phyloP scores from a whole-genome alignment of 257 asterid species.

The Petunia axillaris region DNA sequence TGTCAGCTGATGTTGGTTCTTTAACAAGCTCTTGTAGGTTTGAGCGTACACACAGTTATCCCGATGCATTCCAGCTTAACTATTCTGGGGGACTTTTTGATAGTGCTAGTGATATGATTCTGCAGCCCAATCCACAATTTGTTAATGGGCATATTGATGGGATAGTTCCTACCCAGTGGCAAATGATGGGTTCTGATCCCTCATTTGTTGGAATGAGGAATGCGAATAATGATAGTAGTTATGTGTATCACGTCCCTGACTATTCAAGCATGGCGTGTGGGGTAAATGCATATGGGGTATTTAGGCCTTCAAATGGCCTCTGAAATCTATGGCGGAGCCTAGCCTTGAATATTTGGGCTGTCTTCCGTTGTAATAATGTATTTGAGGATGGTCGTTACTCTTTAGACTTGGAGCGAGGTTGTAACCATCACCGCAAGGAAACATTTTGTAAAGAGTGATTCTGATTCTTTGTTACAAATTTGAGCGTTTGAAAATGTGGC shows the following conservation, averaged over 20 bases:
- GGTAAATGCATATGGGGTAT: conserved; percentile 63
- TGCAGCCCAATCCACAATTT: conserved; percentile 49
- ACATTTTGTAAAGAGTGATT: conserved; percentile 48
- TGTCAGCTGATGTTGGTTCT: conserved; percentile 46
- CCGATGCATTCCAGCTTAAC: conserved; percentile 48
- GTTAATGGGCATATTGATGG: conserved; percentile 63
- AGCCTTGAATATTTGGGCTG: conserved; percentile 23
- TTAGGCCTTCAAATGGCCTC: conserved; percentile 77
- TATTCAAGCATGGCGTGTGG: conserved; percentile 56
- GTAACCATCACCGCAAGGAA: conserved; percentile 18
- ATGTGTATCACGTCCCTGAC: conserved; percentile 57
- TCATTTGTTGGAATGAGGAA: conserved; percentile 47
- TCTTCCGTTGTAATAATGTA: conserved; percentile 27
- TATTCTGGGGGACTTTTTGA: conserved; percentile 54
- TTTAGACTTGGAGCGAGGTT: conserved; percentile 38
- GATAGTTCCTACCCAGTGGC: conserved; percentile 67
- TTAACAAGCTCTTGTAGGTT: conserved; percentile 57
- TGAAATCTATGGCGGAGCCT: conserved; percentile 34
- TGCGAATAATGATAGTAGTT: conserved; percentile 49
- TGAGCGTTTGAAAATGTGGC: conserved; percentile 19
- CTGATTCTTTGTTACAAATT: conserved; percentile 29
- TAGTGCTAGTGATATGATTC: conserved; percentile 53
- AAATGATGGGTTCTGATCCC: conserved; percentile 60
- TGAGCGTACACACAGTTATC: conserved; percentile 62
- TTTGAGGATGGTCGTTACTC: conserved; percentile 27